These are phyloP conservation scores for Colletotrichum camelliae DNA, from an alignment of 2,329 filamentous ascomycete genomes.

Conservation along the genomic window DNA sequence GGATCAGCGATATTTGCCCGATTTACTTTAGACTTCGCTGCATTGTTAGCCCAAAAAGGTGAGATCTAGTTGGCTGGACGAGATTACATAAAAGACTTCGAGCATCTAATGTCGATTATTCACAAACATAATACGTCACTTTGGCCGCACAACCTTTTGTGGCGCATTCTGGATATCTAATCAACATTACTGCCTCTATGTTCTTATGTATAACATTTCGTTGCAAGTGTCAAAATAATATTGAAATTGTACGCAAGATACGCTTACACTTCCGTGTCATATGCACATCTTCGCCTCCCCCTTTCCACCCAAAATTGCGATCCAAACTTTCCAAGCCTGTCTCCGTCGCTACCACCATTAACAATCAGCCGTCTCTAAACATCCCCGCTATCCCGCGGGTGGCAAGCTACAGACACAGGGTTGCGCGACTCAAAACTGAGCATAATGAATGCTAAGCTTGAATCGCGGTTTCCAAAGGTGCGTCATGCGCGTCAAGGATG, in stretches of 20 bases:
- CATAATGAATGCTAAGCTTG: neutral
- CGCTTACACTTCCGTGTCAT: neutral
- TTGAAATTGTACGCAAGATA: neutral
- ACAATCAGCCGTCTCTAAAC: neutral
- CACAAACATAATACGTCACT: neutral
- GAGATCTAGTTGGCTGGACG: neutral
- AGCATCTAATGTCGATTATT: neutral
- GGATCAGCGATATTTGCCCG: neutral
- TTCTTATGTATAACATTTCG: neutral
- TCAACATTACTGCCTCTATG: neutral
- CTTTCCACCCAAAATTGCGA: neutral
- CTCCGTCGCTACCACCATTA: neutral
- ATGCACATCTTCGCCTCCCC: neutral
- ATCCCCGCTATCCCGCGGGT: neutral
- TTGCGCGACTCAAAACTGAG: neutral
- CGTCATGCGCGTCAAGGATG: neutral
- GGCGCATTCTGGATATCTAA: neutral
- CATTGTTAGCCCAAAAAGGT: neutral
- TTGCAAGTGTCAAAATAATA: neutral
- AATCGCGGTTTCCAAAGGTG: neutral
- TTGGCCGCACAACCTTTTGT: neutral
- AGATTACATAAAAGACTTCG: neutral
- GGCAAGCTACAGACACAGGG: neutral
- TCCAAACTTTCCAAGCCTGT: neutral
- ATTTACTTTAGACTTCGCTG: neutral